phyloP scores from a whole-genome alignment of 805 yeast genomes.

The Wickerhamomyces chaumierensis region DNA sequence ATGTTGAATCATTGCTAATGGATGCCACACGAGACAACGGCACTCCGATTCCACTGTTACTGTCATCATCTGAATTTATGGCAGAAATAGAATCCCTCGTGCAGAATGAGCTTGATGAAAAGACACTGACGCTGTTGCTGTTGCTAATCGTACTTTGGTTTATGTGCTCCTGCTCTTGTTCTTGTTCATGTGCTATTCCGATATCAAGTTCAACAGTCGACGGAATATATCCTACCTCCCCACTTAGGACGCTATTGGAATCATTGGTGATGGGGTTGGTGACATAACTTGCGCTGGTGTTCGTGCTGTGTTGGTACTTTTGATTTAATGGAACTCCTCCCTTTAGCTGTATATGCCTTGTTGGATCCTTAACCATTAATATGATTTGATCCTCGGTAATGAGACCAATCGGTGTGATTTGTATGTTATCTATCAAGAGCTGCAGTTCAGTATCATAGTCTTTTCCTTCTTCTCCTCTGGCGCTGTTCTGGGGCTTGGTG shows the following conservation, averaged over 20 bases:
- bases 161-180: too few species aligned
- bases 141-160: too few species aligned
- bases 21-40: neutral
- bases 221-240: neutral
- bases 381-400: neutral
- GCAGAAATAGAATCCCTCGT: neutral
- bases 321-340: neutral
- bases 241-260: slow-evolving; percentile 2
- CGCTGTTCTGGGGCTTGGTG: too few species aligned
- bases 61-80: neutral
- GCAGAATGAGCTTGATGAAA: too few species aligned
- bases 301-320: too few species aligned
- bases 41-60: neutral
- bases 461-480: too few species aligned
- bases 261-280: neutral
- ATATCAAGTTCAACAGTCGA: neutral
- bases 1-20: too few species aligned
- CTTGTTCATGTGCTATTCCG: too few species aligned
- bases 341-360: too few species aligned
- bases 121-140: too few species aligned
- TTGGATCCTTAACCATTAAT: neutral
- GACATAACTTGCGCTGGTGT: too few species aligned
- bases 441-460: too few species aligned
- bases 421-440: neutral
- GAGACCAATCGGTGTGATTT: neutral